phyloP scores from a whole-genome alignment of 192 early-diverging fungal genomes.

The Rhizophagus clarus region DNA sequence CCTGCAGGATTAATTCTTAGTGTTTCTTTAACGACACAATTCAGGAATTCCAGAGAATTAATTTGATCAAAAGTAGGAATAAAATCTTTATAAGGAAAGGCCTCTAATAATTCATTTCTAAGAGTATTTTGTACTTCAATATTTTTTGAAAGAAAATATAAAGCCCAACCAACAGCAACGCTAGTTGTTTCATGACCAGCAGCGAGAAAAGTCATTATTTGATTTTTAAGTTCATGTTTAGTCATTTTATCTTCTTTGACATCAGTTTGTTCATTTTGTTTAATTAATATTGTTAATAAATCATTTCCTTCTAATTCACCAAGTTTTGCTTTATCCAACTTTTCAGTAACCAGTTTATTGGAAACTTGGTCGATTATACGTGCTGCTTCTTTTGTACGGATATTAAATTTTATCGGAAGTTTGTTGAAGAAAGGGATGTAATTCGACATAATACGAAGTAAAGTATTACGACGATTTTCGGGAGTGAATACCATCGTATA shows the following conservation, averaged over 20 bases:
- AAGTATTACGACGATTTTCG: constrained; percentile 21
- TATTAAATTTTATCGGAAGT: constrained; percentile 37
- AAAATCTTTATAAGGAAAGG: constrained; percentile 33
- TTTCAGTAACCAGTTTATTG: constrained; percentile 41
- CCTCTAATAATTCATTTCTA: constrained; percentile 47
- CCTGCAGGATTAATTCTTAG: constrained; percentile 52
- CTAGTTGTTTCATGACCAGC: constrained; percentile 67
- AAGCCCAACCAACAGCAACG: constrained; percentile 53
- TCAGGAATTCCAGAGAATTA: constrained; percentile 51
- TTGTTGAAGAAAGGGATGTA: constrained; percentile 33
- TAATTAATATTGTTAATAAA: constrained; percentile 49
- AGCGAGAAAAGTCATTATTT: constrained; percentile 53
- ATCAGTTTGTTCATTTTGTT: constrained; percentile 44
- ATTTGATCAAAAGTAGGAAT: constrained; percentile 49
- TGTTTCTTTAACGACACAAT: constrained; percentile 54
- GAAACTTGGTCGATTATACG: constrained; percentile 38
- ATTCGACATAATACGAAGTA: constrained; percentile 31
- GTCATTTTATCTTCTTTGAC: constrained; percentile 44
- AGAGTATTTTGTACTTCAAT: constrained; percentile 45
- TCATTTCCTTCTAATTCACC: constrained; percentile 38
- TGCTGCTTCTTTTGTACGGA: neutral
- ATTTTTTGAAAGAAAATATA: constrained; percentile 51
- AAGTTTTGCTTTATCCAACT: constrained; percentile 31
- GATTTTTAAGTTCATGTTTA: constrained; percentile 50
- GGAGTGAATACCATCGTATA: constrained; percentile 44